Conservation (phyloP, 2,329 filamentous ascomycete species). For the Paraphaeosphaeria sporulosa region DNA sequence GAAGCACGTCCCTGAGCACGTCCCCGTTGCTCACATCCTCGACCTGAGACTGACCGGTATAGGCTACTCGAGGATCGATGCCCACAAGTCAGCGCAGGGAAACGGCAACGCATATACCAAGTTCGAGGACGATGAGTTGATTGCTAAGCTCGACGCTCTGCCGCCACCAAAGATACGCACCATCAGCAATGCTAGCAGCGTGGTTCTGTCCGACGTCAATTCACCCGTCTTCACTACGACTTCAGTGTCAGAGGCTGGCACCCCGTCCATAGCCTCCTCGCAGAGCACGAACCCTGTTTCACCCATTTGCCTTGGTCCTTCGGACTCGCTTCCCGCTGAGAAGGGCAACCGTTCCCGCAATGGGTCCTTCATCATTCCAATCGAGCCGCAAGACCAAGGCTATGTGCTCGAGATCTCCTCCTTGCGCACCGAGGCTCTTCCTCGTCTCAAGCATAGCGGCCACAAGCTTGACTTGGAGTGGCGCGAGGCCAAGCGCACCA, state of each 20-base stretch:
- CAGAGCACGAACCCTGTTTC: slow-evolving; percentile 36
- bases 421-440: slow-evolving; percentile 50
- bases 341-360: slow-evolving; percentile 32
- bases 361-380: slow-evolving; percentile 43
- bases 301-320: slow-evolving; percentile 38
- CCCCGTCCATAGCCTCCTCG: slow-evolving; percentile 33
- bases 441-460: slow-evolving; percentile 52
- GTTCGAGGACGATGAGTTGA: slow-evolving; percentile 31
- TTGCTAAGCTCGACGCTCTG: slow-evolving; percentile 35
- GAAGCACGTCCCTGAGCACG: slow-evolving; percentile 10
- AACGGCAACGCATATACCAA: slow-evolving; percentile 23
- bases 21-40: no score
- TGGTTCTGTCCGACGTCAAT: slow-evolving; percentile 33
- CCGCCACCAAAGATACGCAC: slow-evolving; percentile 35
- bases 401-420: slow-evolving; percentile 48
- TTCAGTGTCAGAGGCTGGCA: slow-evolving; percentile 26
- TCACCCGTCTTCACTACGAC: slow-evolving; percentile 35
- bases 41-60: slow-evolving; percentile 21
- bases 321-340: slow-evolving; percentile 22
- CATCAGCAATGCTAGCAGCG: slow-evolving; percentile 41
- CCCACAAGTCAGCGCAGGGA: slow-evolving; percentile 29
- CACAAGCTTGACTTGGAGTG: slow-evolving; percentile 47
- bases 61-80: slow-evolving; percentile 44
- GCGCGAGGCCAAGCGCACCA: slow-evolving; percentile 38
- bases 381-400: slow-evolving; percentile 44